Percentiles rank a stretch among this genome's conserved stretches.
Conservation (phyloP, 768 basidiomycete genomes). For the Boletus rex-veris region DNA sequence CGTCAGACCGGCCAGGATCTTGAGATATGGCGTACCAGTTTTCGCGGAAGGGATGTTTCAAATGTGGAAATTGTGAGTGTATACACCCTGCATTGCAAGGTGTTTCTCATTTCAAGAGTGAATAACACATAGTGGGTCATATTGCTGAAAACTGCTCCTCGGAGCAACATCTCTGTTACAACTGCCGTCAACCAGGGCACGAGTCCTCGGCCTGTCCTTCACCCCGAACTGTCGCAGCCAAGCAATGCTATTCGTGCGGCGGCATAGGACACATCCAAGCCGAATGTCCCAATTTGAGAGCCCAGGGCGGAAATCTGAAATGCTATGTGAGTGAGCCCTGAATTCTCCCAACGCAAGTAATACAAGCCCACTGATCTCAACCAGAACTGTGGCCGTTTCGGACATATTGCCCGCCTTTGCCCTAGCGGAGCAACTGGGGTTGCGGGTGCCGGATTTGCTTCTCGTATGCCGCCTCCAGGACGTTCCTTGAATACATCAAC, state of each 20-base stretch:
- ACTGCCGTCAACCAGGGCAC: constrained; percentile 92
- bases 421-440: constrained; percentile 45
- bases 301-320: constrained; percentile 68
- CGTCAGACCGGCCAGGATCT: constrained; percentile 42
- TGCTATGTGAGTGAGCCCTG: constrained; percentile 63
- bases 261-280: constrained; percentile 90
- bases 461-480: constrained; percentile 71
- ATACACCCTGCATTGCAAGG: constrained; percentile 9
- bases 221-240: constrained; percentile 76
- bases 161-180: constrained; percentile 88
- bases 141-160: constrained; percentile 91
- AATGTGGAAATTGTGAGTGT: constrained; percentile 85
- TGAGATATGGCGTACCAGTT: constrained; percentile 72
- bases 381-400: constrained; percentile 77
- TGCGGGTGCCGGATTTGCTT: constrained; percentile 47
- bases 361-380: constrained; percentile 2
- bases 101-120: constrained; percentile 12
- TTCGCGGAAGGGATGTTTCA: constrained; percentile 88
- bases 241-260: constrained; percentile 92
- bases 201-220: constrained; percentile 86
- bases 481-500: constrained; percentile 72
- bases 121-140: constrained; percentile 66
- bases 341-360: constrained; percentile 2
- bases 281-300: constrained; percentile 77
- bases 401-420: constrained; percentile 79